Evolutionary conservation across 2,329 filamentous ascomycete species (phyloP).

Genomic region (Aaosphaeria pasadenensis): DNA sequence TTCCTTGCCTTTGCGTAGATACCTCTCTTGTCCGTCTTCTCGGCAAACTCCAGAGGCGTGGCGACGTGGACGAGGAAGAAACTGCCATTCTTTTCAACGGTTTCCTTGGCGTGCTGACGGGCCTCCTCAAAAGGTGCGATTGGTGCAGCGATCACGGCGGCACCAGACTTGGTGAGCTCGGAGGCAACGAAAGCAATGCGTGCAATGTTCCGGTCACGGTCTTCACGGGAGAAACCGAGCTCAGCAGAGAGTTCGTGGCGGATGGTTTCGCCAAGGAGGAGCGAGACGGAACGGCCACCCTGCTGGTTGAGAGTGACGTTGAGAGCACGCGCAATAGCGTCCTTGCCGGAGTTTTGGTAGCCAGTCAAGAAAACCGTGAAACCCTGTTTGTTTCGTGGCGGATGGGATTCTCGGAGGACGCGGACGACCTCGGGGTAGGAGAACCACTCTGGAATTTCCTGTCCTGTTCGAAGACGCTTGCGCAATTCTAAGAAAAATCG

Average conservation of each 20-base stretch:
- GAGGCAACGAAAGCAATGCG: conserved; percentile 95
- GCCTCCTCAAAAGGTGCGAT: conserved; percentile 89
- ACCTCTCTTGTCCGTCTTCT: conserved; percentile 92
- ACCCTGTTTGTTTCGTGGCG: conserved; percentile 83
- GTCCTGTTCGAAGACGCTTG: conserved; percentile 82
- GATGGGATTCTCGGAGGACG: conserved; percentile 94
- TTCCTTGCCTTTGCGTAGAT: conserved; percentile 80
- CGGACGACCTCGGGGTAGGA: conserved; percentile 98
- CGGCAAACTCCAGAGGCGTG: conserved; percentile 85
- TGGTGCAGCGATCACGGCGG: conserved; percentile 92
- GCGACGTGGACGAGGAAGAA: conserved; percentile 97
- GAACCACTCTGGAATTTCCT: conserved; percentile 98
- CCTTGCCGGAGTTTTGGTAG: conserved; percentile 95
- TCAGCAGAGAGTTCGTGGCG: conserved; percentile 90
- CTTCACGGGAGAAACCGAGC: conserved; percentile 89
- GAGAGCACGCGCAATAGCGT: conserved; percentile 89
- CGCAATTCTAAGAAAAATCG: conserved; percentile 77
- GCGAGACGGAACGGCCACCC: conserved; percentile 88
- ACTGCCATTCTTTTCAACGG: conserved; percentile 81
- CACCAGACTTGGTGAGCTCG: conserved; percentile 88
- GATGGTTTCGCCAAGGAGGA: conserved; percentile 93
- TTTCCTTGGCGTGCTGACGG: conserved; percentile 73
- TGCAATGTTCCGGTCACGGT: conserved; percentile 91
- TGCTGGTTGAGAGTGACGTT: conserved; percentile 98
- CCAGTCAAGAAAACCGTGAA: conserved; percentile 99